Conservation (phyloP, 1,139 yeast genomes). For the Kodamaea plutei region DNA sequence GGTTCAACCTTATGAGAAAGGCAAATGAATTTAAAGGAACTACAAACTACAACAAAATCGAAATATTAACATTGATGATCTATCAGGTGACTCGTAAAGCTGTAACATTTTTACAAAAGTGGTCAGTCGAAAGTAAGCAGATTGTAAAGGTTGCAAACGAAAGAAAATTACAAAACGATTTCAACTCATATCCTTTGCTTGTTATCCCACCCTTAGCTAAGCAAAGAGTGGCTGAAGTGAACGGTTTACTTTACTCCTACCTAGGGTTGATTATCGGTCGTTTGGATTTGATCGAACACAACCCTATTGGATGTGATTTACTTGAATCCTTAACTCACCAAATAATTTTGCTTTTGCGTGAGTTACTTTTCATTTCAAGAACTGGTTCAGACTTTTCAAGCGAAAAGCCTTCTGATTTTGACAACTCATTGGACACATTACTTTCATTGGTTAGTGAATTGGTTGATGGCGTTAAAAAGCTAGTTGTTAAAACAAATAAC, state of each 20-base stretch:
- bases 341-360: conserved; percentile 59
- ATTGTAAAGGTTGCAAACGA: conserved; percentile 37
- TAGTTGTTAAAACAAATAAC: conserved; percentile 52
- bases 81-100: conserved; percentile 74
- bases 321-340: conserved; percentile 67
- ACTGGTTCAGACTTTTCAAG: conserved; percentile 44
- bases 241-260: conserved; percentile 64
- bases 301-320: conserved; percentile 63
- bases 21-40: conserved; percentile 83
- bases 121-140: conserved; percentile 60
- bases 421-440: conserved; percentile 53
- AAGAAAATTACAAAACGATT: conserved; percentile 32
- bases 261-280: conserved; percentile 70
- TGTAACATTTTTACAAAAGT: conserved; percentile 64
- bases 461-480: conserved; percentile 58
- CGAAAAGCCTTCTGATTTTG: conserved; percentile 44
- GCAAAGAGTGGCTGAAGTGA: conserved; percentile 69
- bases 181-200: conserved; percentile 43
- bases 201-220: conserved; percentile 63
- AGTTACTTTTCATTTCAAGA: conserved; percentile 59
- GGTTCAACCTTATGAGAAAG: conserved; percentile 83
- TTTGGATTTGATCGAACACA: conserved; percentile 70
- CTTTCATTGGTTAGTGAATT: conserved; percentile 61
- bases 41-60: conserved; percentile 60
- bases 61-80: conserved; percentile 66